phyloP scores from a whole-genome alignment of 805 yeast genomes.

The Lachancea quebecensis region DNA sequence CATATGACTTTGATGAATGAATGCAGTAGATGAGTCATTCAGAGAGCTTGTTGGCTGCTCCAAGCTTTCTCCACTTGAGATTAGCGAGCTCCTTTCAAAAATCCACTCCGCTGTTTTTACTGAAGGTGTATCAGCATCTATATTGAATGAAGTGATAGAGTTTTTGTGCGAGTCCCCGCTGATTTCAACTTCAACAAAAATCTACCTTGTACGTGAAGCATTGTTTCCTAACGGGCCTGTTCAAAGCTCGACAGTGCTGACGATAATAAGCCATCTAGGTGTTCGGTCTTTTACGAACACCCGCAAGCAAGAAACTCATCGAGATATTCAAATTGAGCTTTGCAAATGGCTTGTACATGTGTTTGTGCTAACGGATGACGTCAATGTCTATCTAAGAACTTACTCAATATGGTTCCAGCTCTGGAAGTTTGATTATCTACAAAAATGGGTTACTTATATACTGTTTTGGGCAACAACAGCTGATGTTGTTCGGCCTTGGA shows the following conservation, averaged over 20 bases:
- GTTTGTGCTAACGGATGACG: conserved; percentile 19
- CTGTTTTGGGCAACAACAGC: conserved; percentile 29
- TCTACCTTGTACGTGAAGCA: conserved; percentile 22
- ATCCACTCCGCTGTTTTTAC: neutral
- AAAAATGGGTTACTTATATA: conserved; percentile 31
- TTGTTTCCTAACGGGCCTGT: conserved; percentile 28
- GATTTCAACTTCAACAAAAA: conserved; percentile 15
- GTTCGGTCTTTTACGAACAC: conserved; percentile 19
- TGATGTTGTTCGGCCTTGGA: conserved; percentile 27
- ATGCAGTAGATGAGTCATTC: conserved; percentile 1
- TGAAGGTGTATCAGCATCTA: conserved; percentile 1
- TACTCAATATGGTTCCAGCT: conserved; percentile 31
- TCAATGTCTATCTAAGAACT: conserved; percentile 11
- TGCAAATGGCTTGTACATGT: conserved; percentile 33
- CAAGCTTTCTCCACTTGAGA: neutral
- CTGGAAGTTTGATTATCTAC: conserved; percentile 33
- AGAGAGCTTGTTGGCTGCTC: neutral
- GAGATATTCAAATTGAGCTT: conserved; percentile 23
- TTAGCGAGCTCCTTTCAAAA: conserved; percentile 1
- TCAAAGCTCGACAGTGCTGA: conserved; percentile 19
- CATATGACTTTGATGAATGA: neutral
- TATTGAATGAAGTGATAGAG: conserved; percentile 9
- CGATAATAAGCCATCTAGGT: conserved; percentile 30
- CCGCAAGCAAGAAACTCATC: conserved; percentile 15
- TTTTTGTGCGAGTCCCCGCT: conserved; percentile 16